These are phyloP conservation scores for Arachis stenosperma DNA, from an alignment of 306 rosid species.

Conservation along the genomic window DNA sequence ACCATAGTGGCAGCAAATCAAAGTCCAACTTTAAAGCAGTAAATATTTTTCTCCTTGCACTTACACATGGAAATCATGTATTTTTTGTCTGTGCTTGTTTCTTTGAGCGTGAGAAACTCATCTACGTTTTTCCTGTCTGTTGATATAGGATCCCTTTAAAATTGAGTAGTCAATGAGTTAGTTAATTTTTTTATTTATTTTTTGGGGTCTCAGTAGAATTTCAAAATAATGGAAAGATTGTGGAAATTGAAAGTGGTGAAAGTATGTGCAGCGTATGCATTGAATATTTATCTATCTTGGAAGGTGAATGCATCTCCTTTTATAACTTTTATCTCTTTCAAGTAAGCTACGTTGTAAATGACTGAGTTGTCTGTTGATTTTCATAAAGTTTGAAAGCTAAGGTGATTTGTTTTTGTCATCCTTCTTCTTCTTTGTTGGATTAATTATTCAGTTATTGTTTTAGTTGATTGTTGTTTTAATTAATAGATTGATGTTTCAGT, in stretches of 20 bases:
- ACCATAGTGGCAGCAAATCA: conserved; percentile 76
- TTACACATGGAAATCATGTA: neutral
- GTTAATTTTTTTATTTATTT: neutral
- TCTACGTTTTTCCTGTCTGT: conserved; percentile 19
- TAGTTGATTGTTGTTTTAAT: no score
- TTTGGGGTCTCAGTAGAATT: neutral
- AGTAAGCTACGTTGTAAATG: neutral
- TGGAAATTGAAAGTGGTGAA: conserved; percentile 20
- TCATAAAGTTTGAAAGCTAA: no score
- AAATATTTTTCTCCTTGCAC: conserved; percentile 28
- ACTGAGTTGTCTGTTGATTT: neutral
- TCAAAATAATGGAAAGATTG: neutral
- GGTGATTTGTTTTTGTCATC: no score
- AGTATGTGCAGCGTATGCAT: neutral
- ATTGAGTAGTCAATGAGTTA: neutral
- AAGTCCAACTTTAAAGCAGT: conserved; percentile 75
- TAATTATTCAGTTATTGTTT: no score
- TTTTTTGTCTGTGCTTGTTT: conserved; percentile 26
- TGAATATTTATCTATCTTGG: conserved; percentile 1
- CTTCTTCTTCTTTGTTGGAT: no score
- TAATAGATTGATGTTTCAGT: no score
- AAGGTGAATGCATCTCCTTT: conserved; percentile 6
- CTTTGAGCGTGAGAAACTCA: conserved; percentile 4
- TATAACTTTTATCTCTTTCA: neutral
- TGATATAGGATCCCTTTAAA: conserved; percentile 18